Percentiles rank a stretch among this genome's conserved stretches.
These are phyloP conservation scores for Eutypella sp. DNA, from an alignment of 2,329 filamentous ascomycete species.

Conservation along the genomic window DNA sequence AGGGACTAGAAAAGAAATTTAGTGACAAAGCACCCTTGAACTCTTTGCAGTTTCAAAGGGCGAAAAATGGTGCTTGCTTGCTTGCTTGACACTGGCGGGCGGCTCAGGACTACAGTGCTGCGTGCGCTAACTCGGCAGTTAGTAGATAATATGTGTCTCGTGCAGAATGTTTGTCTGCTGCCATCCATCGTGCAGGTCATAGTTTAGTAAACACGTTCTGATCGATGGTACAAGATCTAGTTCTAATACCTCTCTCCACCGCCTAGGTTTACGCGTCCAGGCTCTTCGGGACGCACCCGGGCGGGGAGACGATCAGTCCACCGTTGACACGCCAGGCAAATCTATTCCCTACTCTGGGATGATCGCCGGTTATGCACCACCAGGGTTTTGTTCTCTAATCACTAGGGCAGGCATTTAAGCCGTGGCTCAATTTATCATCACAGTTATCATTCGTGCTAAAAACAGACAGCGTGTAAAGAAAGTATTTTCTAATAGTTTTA, in stretches of 20 bases:
- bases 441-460: no score
- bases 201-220: background rate
- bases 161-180: background rate
- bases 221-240: background rate
- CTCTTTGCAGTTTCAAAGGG: background rate
- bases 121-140: no score
- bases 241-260: background rate
- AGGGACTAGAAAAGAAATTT: no score
- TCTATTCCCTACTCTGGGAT: background rate
- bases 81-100: background rate
- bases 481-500: no score
- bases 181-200: background rate
- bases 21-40: background rate
- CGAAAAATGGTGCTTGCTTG: background rate
- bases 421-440: background rate
- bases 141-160: no score
- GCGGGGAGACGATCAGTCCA: background rate
- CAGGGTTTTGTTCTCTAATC: no score
- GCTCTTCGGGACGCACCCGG: background rate
- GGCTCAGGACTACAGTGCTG: background rate
- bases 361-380: background rate
- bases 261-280: background rate
- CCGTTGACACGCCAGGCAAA: background rate
- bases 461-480: no score
- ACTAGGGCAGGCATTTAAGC: no score